Percentiles rank a stretch among this genome's conserved stretches.
These are phyloP conservation scores for Penicillium sp. DNA, from an alignment of 2,329 filamentous ascomycete species.

Conservation along the genomic window DNA sequence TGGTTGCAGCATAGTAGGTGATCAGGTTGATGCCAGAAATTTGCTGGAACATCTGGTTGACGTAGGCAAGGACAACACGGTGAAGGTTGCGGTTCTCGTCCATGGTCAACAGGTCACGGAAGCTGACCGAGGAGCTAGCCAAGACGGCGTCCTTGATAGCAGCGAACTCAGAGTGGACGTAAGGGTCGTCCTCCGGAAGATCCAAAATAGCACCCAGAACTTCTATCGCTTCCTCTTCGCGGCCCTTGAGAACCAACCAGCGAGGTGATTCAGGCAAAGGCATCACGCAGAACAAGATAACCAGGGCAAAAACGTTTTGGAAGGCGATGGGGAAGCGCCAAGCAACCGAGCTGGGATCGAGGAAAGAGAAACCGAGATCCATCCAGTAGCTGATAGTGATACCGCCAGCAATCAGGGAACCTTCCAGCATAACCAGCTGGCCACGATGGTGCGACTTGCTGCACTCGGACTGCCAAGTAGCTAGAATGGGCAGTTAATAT, in stretches of 20 bases:
- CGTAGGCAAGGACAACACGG: slow-evolving; percentile 59
- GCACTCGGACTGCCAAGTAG: slow-evolving; percentile 41
- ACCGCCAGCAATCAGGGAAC: slow-evolving; percentile 53
- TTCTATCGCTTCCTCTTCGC: slow-evolving; percentile 53
- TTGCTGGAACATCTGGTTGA: slow-evolving; percentile 62
- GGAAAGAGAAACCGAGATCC: slow-evolving; percentile 56
- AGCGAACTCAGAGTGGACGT: slow-evolving; percentile 49
- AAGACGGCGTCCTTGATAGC: slow-evolving; percentile 57
- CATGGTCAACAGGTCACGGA: slow-evolving; percentile 62
- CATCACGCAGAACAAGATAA: slow-evolving; percentile 53
- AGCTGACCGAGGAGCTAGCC: slow-evolving; percentile 54
- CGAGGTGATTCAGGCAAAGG: slow-evolving; percentile 60
- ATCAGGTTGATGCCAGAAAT: slow-evolving; percentile 52
- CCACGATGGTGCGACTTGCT: slow-evolving; percentile 54
- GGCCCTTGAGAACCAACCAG: slow-evolving; percentile 60
- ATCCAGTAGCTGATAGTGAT: slow-evolving; percentile 54
- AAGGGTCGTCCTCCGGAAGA: slow-evolving; percentile 48
- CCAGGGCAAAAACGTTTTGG: slow-evolving; percentile 58
- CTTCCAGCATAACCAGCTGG: slow-evolving; percentile 57
- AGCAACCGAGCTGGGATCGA: slow-evolving; percentile 47
- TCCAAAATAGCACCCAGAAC: slow-evolving; percentile 53
- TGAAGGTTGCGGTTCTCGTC: slow-evolving; percentile 61
- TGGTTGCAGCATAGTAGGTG: slow-evolving; percentile 50
- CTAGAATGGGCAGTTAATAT: slow-evolving; percentile 3
- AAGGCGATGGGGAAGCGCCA: slow-evolving; percentile 62